These are phyloP conservation scores for Trifolium repens DNA, from an alignment of 306 rosid genomes.

Conservation along the genomic window DNA sequence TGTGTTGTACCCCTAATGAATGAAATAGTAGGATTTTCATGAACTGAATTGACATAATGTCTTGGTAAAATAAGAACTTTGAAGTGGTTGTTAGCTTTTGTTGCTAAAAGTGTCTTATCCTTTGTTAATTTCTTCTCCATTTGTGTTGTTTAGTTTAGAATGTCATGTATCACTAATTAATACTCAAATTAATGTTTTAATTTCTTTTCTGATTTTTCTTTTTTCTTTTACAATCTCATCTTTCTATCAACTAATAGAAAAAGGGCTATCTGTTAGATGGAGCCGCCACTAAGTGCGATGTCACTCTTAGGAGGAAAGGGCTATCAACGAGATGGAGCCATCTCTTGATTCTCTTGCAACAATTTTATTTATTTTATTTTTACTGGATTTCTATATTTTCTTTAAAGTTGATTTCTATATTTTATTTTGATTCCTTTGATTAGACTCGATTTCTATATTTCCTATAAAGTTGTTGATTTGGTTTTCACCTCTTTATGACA, in stretches of 20 bases:
- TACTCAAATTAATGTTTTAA: background rate
- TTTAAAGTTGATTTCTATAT: too few relatives aligned
- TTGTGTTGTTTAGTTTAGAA: background rate
- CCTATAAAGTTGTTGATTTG: too few relatives aligned
- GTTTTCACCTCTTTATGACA: too few relatives aligned
- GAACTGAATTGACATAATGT: constrained; percentile 12
- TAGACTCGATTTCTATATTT: too few relatives aligned
- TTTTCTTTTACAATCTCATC: background rate
- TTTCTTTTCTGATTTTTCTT: background rate
- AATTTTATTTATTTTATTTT: too few relatives aligned
- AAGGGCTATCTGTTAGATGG: too few relatives aligned
- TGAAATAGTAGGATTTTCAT: constrained; percentile 1
- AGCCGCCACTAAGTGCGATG: too few relatives aligned
- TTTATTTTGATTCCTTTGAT: too few relatives aligned
- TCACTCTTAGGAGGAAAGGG: too few relatives aligned
- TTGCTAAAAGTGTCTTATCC: background rate
- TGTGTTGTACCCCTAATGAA: background rate
- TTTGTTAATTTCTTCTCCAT: background rate
- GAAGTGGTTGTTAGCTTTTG: constrained; percentile 5
- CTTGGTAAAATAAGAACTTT: background rate
- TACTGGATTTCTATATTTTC: too few relatives aligned
- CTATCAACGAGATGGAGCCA: too few relatives aligned
- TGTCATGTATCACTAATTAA: background rate
- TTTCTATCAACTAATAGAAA: background rate
- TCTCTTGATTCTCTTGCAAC: too few relatives aligned